Evolutionary conservation across 495 filamentous ascomycete genomes (phyloP).

Genomic region (Astrothelium macrocarpum): DNA sequence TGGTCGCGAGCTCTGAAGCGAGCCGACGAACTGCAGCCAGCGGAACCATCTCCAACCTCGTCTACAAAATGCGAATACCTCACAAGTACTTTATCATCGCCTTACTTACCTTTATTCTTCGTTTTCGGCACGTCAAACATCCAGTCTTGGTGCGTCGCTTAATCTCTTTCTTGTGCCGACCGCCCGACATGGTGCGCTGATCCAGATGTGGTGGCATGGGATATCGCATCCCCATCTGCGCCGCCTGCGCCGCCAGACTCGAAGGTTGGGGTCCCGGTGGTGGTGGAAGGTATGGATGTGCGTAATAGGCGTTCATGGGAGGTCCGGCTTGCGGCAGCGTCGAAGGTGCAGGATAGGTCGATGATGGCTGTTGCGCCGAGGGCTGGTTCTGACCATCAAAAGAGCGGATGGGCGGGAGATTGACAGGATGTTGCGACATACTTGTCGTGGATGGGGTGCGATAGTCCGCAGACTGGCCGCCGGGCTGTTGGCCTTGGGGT

Average conservation of each 20-base stretch:
- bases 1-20: constrained; percentile 7
- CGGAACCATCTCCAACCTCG: neutral
- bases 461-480: constrained; percentile 34
- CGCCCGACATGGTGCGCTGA: constrained; percentile 60
- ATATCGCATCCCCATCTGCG: constrained; percentile 45
- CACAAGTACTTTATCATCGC: constrained; percentile 2
- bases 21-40: neutral
- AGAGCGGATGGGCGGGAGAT: constrained; percentile 55
- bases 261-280: constrained; percentile 25
- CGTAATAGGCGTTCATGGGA: constrained; percentile 28
- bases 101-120: constrained; percentile 88
- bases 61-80: neutral
- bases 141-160: constrained; percentile 97
- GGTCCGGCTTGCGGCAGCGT: constrained; percentile 30
- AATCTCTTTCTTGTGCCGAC: constrained; percentile 95
- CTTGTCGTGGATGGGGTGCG: constrained; percentile 43
- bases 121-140: constrained; percentile 91
- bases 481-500: constrained; percentile 34
- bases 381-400: constrained; percentile 34
- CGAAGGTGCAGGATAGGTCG: constrained; percentile 26
- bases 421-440: constrained; percentile 41
- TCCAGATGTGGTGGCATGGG: constrained; percentile 44
- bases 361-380: constrained; percentile 11
- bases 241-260: constrained; percentile 32
- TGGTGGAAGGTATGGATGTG: constrained; percentile 28